Percentiles rank a stretch among this genome's conserved stretches.
Conservation (phyloP, 2,329 filamentous ascomycete genomes). For the Xylaria multiplex region DNA sequence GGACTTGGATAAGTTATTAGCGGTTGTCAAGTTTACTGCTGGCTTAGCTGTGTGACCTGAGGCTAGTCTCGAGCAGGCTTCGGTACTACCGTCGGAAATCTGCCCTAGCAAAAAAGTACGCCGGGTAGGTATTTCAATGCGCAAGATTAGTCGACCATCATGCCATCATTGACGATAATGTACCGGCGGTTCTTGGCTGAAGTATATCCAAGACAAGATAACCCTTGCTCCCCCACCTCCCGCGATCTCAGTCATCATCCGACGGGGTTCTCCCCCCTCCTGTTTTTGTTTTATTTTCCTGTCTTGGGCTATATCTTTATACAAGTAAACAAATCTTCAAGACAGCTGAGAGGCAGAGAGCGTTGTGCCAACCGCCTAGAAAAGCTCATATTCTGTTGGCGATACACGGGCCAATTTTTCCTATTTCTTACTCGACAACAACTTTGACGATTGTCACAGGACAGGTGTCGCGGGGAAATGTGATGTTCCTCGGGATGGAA, state of each 20-base stretch:
- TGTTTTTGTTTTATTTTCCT: background rate
- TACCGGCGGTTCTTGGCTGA: slow-evolving; percentile 10
- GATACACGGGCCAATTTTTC: slow-evolving; percentile 1
- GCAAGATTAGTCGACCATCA: background rate
- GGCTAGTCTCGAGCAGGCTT: background rate
- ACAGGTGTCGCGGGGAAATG: slow-evolving; percentile 10
- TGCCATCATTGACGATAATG: slow-evolving; percentile 10
- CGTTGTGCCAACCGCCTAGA: background rate
- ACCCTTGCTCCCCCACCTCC: slow-evolving; percentile 12
- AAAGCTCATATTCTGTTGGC: background rate
- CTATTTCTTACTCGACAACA: slow-evolving; percentile 4
- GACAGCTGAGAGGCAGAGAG: background rate
- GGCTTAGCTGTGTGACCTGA: background rate
- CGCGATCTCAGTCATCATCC: background rate
- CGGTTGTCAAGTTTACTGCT: background rate
- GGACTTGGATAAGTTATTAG: background rate
- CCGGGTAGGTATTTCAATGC: background rate
- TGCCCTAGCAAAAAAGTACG: background rate
- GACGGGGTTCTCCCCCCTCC: background rate
- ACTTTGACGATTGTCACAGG: slow-evolving; percentile 13
- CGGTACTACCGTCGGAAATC: slow-evolving; percentile 2
- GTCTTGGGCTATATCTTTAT: background rate
- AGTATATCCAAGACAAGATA: background rate
- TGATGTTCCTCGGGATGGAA: slow-evolving; percentile 14
- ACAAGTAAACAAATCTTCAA: background rate